Base-by-base conservation (phyloP, 345 rosid genomes). In the Leavenworthia alabamica region DNA sequence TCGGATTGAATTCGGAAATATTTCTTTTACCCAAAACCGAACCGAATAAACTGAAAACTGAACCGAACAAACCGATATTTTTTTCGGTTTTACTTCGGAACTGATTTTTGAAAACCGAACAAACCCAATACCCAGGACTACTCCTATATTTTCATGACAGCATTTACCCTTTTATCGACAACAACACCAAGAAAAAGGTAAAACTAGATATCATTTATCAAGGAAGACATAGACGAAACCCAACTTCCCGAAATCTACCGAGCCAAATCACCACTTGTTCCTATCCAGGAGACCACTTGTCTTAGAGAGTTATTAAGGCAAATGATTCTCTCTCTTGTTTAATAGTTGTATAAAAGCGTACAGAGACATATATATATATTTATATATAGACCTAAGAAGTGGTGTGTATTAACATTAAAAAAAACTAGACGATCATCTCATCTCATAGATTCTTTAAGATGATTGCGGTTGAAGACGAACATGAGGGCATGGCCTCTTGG, bases 101-200 rank as follows among this genome's bases (percentile, higher is more conserved):
- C n/a, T n/a, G n/a, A n/a, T n/a, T n/a, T n/a, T n/a, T n/a, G n/a
- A n/a, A n/a, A n/a, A n/a, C n/a, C n/a, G n/a, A n/a, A n/a, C n/a
- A n/a, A n/a, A n/a, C n/a, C n/a, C n/a, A n/a, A n/a, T n/a, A n/a
- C n/a, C n/a, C n/a, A n/a, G n/a, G n/a, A n/a, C n/a, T n/a, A n/a
- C n/a, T n/a, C n/a, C n/a, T n/a, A n/a, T n/a, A 4, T 92, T 48
- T 92, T 92, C 70, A 80, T 86, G 98, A 76, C 95, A 2, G 98
- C 84, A 47, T 89, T 52, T 89, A 78, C 75, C 96, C 96, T 0
- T 89, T 89, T 52, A 89, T 89, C 15, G 96, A 92, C 82, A 53
- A 14, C 70, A 85, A 81, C 57, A 92, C 96, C 48, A 92, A 86
- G 73, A 81, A 84, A 75, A 92, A 92, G 92, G 96, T n/a, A n/a